These are phyloP conservation scores for Crithidia thermophila DNA, from an alignment of 208 protist species.

Conservation along the genomic window DNA sequence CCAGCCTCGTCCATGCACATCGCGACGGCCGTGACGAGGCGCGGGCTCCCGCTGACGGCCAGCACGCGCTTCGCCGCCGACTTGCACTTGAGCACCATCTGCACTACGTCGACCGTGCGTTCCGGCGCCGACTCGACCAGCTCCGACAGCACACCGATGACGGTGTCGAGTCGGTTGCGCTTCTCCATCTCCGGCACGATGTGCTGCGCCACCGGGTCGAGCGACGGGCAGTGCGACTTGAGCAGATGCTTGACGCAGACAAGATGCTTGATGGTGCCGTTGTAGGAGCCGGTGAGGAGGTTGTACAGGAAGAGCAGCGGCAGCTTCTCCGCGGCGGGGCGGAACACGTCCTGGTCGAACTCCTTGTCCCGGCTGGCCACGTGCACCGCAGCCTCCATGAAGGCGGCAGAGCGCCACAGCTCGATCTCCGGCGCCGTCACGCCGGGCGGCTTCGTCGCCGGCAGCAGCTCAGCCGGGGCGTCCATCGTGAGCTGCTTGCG, in stretches of 20 bases:
- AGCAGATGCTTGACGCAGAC: conserved; percentile 69
- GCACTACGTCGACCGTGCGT: conserved; percentile 71
- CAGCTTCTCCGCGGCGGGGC: conserved; percentile 59
- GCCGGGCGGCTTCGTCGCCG: conserved; percentile 41
- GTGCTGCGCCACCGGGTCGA: conserved; percentile 64
- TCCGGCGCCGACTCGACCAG: conserved; percentile 61
- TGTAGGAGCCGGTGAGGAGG: conserved; percentile 68
- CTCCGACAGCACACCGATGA: conserved; percentile 85
- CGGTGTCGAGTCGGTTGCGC: conserved; percentile 53
- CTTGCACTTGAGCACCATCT: conserved; percentile 77
- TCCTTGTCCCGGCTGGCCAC: conserved; percentile 77
- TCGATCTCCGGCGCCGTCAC: conserved; percentile 58
- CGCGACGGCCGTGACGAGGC: conserved; percentile 83
- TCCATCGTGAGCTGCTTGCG: conserved; percentile 55
- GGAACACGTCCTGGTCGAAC: conserved; percentile 80
- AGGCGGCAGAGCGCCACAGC: conserved; percentile 77
- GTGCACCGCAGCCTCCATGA: conserved; percentile 85
- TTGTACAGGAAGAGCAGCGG: conserved; percentile 77
- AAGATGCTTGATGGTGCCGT: conserved; percentile 85
- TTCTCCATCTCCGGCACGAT: conserved; percentile 77
- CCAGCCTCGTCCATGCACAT: conserved; percentile 88
- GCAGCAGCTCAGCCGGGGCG: conserved; percentile 60
- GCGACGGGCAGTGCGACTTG: conserved; percentile 47
- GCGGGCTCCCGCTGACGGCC: conserved; percentile 66
- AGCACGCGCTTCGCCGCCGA: conserved; percentile 70